These are phyloP conservation scores for Ceratocystis alfenasii DNA, from an alignment of 2,329 filamentous ascomycete species.

Conservation along the genomic window DNA sequence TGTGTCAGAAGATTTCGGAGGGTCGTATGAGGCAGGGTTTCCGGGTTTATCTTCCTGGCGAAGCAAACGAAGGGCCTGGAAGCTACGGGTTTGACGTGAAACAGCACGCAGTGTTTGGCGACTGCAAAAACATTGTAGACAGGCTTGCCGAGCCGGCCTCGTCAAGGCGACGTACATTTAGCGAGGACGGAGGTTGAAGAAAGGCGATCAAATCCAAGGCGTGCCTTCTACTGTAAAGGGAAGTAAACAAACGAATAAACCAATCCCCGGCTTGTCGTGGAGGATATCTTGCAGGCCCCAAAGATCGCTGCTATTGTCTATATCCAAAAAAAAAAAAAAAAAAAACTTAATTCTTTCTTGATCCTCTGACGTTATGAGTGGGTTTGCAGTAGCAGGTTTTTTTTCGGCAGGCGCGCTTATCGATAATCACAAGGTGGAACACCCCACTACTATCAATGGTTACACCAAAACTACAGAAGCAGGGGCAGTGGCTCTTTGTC, in stretches of 20 bases:
- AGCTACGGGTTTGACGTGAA: background rate
- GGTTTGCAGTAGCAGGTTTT: constrained; percentile 8
- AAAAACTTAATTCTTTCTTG: constrained; percentile 4
- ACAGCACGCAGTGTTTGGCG: background rate
- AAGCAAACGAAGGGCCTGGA: constrained; percentile 4
- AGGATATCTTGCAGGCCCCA: background rate
- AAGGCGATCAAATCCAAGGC: background rate
- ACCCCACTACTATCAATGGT: background rate
- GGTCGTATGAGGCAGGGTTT: background rate
- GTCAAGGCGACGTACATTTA: constrained; percentile 19
- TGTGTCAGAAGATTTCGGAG: background rate
- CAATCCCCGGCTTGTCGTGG: too few relatives aligned
- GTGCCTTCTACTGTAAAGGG: too few relatives aligned
- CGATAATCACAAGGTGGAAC: constrained; percentile 23
- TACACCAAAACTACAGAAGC: background rate
- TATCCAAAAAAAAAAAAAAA: background rate
- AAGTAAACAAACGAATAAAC: too few relatives aligned
- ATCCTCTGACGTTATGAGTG: constrained; percentile 14
- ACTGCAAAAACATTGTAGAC: constrained; percentile 1
- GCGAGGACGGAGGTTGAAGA: background rate
- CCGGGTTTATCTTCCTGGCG: background rate
- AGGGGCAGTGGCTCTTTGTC: background rate
- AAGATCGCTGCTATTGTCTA: background rate
- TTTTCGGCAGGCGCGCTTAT: constrained; percentile 22
- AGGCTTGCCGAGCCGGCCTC: constrained; percentile 7